Percentiles rank a stretch among this genome's conserved stretches.
phyloP scores from a whole-genome alignment of 2,329 filamentous ascomycete genomes.

The Trichoderma cornu-damae region DNA sequence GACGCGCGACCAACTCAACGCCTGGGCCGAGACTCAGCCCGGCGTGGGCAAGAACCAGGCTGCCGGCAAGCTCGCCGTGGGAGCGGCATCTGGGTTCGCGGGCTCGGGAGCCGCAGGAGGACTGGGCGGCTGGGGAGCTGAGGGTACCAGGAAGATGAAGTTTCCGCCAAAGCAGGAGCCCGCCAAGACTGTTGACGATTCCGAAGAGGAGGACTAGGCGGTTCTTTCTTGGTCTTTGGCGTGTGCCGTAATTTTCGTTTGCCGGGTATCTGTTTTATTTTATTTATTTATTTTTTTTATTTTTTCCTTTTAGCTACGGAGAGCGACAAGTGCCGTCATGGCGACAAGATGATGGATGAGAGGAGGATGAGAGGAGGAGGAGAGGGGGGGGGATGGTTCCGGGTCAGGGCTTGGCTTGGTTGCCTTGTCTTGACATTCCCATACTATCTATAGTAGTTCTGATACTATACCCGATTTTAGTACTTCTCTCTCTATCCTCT shows the following conservation, averaged over 20 bases:
- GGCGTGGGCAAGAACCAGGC: slow-evolving; percentile 39
- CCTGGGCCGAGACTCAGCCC: slow-evolving; percentile 36
- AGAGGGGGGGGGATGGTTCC: no score
- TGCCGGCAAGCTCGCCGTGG: slow-evolving; percentile 32
- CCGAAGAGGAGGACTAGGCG: slow-evolving; percentile 1
- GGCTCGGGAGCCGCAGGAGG: slow-evolving; percentile 30
- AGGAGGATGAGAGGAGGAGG: no score
- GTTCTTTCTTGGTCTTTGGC: neutral
- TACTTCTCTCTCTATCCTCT: no score
- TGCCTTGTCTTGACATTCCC: no score
- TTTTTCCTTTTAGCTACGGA: no score
- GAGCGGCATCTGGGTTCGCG: slow-evolving; percentile 29
- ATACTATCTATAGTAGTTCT: no score
- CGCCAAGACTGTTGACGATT: slow-evolving; percentile 2
- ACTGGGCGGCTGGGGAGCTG: slow-evolving; percentile 34
- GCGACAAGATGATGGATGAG: no score
- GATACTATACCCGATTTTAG: no score
- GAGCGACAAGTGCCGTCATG: no score
- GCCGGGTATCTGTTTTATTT: neutral
- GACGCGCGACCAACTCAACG: slow-evolving; percentile 31
- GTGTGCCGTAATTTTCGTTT: neutral
- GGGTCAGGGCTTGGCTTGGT: no score
- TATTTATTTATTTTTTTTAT: no score
- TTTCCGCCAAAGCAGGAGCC: slow-evolving; percentile 28
- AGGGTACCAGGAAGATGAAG: slow-evolving; percentile 33